Conservation (phyloP, 2,329 filamentous ascomycete species). For the Botrytis porri region DNA sequence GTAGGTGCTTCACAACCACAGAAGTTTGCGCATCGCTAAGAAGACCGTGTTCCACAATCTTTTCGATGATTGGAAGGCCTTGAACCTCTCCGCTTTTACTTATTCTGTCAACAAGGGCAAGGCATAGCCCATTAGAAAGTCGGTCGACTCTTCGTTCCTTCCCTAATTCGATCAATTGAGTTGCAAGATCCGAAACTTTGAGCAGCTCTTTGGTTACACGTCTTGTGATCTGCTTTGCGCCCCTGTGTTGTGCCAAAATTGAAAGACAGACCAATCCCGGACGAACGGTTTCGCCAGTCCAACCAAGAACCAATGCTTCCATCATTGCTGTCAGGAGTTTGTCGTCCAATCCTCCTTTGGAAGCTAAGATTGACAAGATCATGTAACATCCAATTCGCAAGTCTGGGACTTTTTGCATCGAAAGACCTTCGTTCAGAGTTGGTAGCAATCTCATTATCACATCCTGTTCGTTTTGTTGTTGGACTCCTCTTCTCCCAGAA, state of each 20-base stretch:
- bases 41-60: conserved; percentile 57
- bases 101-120: conserved; percentile 61
- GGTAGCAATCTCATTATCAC: conserved; percentile 66
- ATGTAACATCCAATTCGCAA: conserved; percentile 88
- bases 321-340: conserved; percentile 80
- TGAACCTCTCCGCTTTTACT: conserved; percentile 56
- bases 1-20: conserved; percentile 63
- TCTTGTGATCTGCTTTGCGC: conserved; percentile 64
- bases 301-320: conserved; percentile 79
- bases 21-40: conserved; percentile 61
- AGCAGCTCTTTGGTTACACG: conserved; percentile 68
- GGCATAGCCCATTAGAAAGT: conserved; percentile 67
- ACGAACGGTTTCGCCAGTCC: conserved; percentile 68
- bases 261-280: conserved; percentile 77
- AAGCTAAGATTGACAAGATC: conserved; percentile 80
- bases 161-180: conserved; percentile 58
- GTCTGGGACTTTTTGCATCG: conserved; percentile 71
- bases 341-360: conserved; percentile 77
- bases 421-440: conserved; percentile 73
- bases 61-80: conserved; percentile 58
- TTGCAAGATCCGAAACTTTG: conserved; percentile 59
- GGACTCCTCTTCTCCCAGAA: conserved; percentile 72
- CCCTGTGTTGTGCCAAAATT: conserved; percentile 77
- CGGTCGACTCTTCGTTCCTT: conserved; percentile 66
- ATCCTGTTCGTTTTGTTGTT: conserved; percentile 77